Evolutionary conservation across 345 rosid genomes (phyloP), one percentile per base, ranked within the genome.

Genomic region (Adansonia digitata): DNA sequence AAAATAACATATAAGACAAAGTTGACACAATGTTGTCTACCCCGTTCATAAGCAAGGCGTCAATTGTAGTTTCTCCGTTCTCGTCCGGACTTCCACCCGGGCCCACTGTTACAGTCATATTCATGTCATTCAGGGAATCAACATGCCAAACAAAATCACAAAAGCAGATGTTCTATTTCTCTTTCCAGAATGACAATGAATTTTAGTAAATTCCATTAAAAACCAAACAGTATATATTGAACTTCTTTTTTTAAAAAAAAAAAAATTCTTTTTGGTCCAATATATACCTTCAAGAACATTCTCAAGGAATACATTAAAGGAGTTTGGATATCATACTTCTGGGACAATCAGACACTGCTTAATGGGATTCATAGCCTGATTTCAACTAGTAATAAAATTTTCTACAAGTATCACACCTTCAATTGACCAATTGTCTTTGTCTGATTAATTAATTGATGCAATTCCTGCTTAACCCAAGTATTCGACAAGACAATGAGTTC

Each of bases 21-120:
- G 45, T 24, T 22, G 17, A 34, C 49, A 63, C 75, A 42, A 66
- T 52, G 49, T 56, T 46, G 18, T 48, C 77, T 91, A 94, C 97
- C 97, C 95, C 97, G 72, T 94, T 80, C 97, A 92, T 94, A 79
- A 94, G 83, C 79, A 94, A 70, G 62, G 98, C 97, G 80, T 94
- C 97, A 78, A 94, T 88, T 72, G 92, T 94, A 64, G 97, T 91
- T 74, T 94, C 98, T 73, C 97, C 97, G 72, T 91, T 91, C 85
- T 92, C 98, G 75, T 94, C 85, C 2, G 98, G 98, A 81, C 98
- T 94, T 79, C 98, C 97, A 67, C 97, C 98, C 57, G 97, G 98
- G 0, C 97, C 98, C 80, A 92, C 98, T 94, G 84, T 49, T 55
- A 65, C 63, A 37, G 34, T 34, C 80, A 71, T 69, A 73, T 74